These are phyloP conservation scores for Apophysomyces ossiformis DNA, from an alignment of 371 early-diverging fungal species.

Conservation along the genomic window DNA sequence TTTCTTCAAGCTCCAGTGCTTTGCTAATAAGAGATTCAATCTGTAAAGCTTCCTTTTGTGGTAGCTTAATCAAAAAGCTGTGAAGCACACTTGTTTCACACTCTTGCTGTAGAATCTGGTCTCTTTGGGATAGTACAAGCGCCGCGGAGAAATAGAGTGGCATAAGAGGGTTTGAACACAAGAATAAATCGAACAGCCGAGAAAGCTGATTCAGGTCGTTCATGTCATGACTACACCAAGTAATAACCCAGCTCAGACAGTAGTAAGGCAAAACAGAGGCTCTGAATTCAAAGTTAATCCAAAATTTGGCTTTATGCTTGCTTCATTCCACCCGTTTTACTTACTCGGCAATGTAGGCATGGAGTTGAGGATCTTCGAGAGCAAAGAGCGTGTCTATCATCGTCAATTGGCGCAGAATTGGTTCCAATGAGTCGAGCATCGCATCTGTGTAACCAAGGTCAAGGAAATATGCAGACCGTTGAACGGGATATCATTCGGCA, in stretches of 20 bases:
- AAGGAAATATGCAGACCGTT: constrained; percentile 9
- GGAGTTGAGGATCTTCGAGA: constrained; percentile 54
- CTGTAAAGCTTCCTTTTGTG: constrained; percentile 43
- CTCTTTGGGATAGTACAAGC: constrained; percentile 55
- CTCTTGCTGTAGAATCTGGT: constrained; percentile 49
- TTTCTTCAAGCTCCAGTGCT: constrained; percentile 44
- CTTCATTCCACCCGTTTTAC: neutral
- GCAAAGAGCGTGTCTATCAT: constrained; percentile 58
- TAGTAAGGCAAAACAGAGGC: constrained; percentile 79
- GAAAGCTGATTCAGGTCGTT: constrained; percentile 55
- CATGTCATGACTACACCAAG: constrained; percentile 88
- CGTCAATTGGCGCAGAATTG: constrained; percentile 59
- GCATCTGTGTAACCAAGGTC: constrained; percentile 54
- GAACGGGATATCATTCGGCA: neutral
- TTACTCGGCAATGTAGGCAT: constrained; percentile 56
- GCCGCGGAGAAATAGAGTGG: constrained; percentile 76
- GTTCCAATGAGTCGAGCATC: constrained; percentile 63
- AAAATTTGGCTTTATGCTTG: neutral
- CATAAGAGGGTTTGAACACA: constrained; percentile 76
- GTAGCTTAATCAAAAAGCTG: constrained; percentile 61
- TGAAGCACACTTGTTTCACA: constrained; percentile 61
- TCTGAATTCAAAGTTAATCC: constrained; percentile 26
- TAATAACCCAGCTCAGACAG: constrained; percentile 82
- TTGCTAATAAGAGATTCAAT: constrained; percentile 41
- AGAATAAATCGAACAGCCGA: constrained; percentile 78